A percentile compares a stretch with the other conserved stretches of the same genome.
Conservation (phyloP, 441 rosid species). For the Croton setiger region DNA sequence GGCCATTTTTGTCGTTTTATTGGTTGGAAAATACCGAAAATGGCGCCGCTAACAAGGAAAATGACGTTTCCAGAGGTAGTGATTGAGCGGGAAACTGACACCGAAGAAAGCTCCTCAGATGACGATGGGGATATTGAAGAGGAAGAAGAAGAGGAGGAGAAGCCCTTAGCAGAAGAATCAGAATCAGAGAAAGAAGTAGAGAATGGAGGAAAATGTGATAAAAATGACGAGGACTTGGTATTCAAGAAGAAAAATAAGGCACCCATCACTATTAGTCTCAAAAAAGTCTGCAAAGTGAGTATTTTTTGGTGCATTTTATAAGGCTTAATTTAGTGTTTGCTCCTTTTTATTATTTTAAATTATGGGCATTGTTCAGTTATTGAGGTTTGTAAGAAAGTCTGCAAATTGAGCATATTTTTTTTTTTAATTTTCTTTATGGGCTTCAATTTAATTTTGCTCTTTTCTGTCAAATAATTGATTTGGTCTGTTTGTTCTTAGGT, state of each 20-base stretch:
- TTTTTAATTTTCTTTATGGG: too few species aligned
- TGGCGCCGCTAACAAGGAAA: constrained; percentile 49
- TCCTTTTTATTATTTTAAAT: neutral
- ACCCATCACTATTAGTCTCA: constrained; percentile 78
- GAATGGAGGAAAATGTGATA: constrained; percentile 29
- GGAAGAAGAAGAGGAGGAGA: constrained; percentile 24
- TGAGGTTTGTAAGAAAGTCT: too few species aligned
- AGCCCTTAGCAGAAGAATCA: constrained; percentile 28
- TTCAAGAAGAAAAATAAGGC: constrained; percentile 55
- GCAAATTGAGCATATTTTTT: too few species aligned
- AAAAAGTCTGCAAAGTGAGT: constrained; percentile 89
- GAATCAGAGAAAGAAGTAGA: constrained; percentile 32
- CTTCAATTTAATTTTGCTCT: too few species aligned
- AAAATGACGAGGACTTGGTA: constrained; percentile 27
- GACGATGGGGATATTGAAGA: constrained; percentile 46
- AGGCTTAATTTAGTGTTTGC: neutral
- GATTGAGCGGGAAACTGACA: constrained; percentile 67
- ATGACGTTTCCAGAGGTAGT: constrained; percentile 52
- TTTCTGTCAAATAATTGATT: too few species aligned
- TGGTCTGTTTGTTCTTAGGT: constrained; percentile 42
- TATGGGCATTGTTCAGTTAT: too few species aligned
- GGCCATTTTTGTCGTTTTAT: neutral
- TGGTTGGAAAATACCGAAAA: constrained; percentile 17
- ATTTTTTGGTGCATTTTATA: neutral
- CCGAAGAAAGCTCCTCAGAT: constrained; percentile 62